Evolutionary conservation across 495 filamentous ascomycete genomes (phyloP), one percentile per base, ranked within the genome.

Genomic region (Cercophora newfieldiana): DNA sequence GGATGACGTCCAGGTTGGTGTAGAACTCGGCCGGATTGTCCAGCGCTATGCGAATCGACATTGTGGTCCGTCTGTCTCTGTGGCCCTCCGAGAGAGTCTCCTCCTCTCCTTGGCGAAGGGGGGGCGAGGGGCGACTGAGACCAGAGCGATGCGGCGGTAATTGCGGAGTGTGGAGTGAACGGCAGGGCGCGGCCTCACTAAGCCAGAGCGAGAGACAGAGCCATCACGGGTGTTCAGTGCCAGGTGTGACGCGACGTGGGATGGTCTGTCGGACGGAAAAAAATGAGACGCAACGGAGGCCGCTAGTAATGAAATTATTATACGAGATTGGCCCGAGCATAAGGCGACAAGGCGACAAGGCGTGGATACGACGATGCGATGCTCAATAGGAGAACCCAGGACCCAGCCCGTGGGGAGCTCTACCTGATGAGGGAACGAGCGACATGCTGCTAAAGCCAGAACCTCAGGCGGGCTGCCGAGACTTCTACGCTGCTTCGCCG

Each of bases 1-100:
- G 85, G 28, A 99, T 84, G 65, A 87, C 80, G 76, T 99, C 95
- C 61, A 97, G 85, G 71, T 97, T 97, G 64, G 95, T 97, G 77
- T 90, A 97, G 78, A 90, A 89, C 56, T 84, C 80, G 66, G 89
- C 88, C 25, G 82, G 86, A 55, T 88, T 86, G 68, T 96, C 91
- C 64, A 97, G 84, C 63, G 87, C 77, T 75, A 97, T 88, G 60
- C 85, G 84, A 68, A 93, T 90, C 33, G 89, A 89, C 92, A 96
- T 96, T 69, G 75, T 78, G 68, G 33, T 33, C 8, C 37, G 49
- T 1, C 26, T 31, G 44, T 18, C 30, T 14, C 10, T 44, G 10
- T 8, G 30, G 3, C 37, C 10, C 10, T 44, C 30, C 30, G 30
- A 4, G 30, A n/a, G n/a, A n/a, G n/a, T n/a, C n/a, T n/a, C n/a